phyloP scores from a whole-genome alignment of 768 basidiomycete genomes.

The Cystoderma amianthinum region DNA sequence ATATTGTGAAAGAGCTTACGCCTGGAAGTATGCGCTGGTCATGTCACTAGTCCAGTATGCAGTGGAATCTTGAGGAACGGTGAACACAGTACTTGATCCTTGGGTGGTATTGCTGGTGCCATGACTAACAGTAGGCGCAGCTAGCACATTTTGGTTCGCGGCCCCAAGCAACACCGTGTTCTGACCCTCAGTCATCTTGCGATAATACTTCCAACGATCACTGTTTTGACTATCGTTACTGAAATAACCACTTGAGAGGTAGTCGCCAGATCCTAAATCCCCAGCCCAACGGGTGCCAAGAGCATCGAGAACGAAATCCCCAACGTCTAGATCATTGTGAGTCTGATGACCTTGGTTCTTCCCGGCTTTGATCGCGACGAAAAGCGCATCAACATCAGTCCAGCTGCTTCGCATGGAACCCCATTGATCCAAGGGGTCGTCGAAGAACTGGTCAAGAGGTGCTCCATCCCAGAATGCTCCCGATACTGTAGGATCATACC shows the following conservation, averaged over 20 bases:
- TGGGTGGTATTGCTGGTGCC: conserved; percentile 54
- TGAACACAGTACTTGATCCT: conserved; percentile 77
- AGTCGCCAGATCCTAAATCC: conserved; percentile 88
- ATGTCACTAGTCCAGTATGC: conserved; percentile 81
- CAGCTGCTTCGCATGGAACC: conserved; percentile 87
- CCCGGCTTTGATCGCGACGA: conserved; percentile 87
- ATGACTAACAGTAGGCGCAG: conserved; percentile 53
- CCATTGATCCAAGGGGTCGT: conserved; percentile 73
- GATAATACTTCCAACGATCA: conserved; percentile 85
- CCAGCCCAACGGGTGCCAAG: conserved; percentile 93
- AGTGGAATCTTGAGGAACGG: conserved; percentile 56
- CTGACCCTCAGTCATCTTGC: conserved; percentile 96
- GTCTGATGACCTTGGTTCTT: conserved; percentile 79
- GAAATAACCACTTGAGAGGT: conserved; percentile 73
- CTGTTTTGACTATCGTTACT: conserved; percentile 59
- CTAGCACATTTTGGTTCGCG: conserved; percentile 75
- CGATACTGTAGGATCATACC: conserved; percentile 79
- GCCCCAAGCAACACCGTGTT: conserved; percentile 80
- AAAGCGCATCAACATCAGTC: conserved; percentile 82
- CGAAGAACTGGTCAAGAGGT: conserved; percentile 79
- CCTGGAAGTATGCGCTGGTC: conserved; percentile 65
- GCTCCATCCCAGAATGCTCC: conserved; percentile 93
- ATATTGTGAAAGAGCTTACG: conserved; percentile 38
- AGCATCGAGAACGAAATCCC: conserved; percentile 94
- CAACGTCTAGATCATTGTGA: conserved; percentile 90